These are phyloP conservation scores for Penicillium nordicum DNA, from an alignment of 2,329 filamentous ascomycete genomes.

Conservation along the genomic window DNA sequence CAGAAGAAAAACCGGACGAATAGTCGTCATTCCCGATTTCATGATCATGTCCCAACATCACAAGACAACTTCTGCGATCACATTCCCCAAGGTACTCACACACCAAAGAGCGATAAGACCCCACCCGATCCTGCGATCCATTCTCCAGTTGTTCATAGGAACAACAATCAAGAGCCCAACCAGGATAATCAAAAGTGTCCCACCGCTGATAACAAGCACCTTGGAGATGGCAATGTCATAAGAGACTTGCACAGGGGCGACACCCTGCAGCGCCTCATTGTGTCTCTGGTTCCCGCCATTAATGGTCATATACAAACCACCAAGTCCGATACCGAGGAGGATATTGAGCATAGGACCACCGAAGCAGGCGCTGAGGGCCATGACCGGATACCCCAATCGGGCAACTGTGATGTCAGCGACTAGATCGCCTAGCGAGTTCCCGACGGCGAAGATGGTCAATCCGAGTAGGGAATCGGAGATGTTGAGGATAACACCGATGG, in stretches of 20 bases:
- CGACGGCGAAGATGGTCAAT: conserved; percentile 92
- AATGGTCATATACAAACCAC: conserved; percentile 83
- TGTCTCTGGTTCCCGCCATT: conserved; percentile 36
- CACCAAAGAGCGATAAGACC: conserved; percentile 76
- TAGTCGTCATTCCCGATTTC: background rate
- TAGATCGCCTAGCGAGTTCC: conserved; percentile 90
- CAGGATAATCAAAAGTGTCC: conserved; percentile 78
- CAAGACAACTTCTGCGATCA: conserved; percentile 66
- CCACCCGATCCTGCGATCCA: conserved; percentile 79
- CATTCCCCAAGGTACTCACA: conserved; percentile 74
- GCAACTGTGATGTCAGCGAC: conserved; percentile 95
- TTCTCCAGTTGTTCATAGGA: conserved; percentile 79
- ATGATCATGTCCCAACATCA: conserved; percentile 12
- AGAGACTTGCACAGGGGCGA: conserved; percentile 43
- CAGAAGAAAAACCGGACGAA: background rate
- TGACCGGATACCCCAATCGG: conserved; percentile 88
- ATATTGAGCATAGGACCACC: conserved; percentile 99
- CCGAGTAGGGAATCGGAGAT: conserved; percentile 95
- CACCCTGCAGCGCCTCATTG: conserved; percentile 1
- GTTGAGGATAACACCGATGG: conserved; percentile 82
- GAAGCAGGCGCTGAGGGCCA: conserved; percentile 92
- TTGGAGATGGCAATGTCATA: conserved; percentile 82
- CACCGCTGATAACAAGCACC: conserved; percentile 78
- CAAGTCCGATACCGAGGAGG: conserved; percentile 86
- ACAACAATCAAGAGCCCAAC: conserved; percentile 74